Base-by-base conservation (phyloP, 1,284 basidiomycete species). In the Ganoderma sp. region DNA sequence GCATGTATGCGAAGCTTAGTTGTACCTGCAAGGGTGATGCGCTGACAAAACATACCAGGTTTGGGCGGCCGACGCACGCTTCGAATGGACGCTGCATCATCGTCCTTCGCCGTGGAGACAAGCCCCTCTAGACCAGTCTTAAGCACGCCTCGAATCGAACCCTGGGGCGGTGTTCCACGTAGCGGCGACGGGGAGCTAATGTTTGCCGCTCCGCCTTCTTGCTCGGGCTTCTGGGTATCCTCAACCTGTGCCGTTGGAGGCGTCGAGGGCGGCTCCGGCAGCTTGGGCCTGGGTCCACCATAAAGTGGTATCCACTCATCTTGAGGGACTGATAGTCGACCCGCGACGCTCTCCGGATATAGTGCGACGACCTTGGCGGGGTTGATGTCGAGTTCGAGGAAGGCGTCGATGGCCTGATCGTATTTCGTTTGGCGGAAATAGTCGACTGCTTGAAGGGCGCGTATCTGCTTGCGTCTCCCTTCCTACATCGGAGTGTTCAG, bases 341-440 rank as follows among this genome's bases (percentile, higher is more conserved):
- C 97, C 0, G 96, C 87, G 1, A 99, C 88, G 19, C 83, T 84
- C 59, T 92, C 86, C 0, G 96, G 94, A 78, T 94, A 99, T 4
- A 99, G 82, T 0, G 96, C 93, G 15, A 99, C 87, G 0, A 99
- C 94, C 76, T 97, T 95, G 2, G 96, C 95, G 0, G 97, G 97
- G 75, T 98, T 97, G 71, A 95, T 85, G 73, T 99, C 93, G 57
- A 97, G 88, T 54, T 92, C 88, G 62, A 97, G 88, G 78, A 99
- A 97, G 0, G 89, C 87, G 75, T 97, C 92, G 66, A 99, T 90
- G 0, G 97, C 97, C 17, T 84, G 81, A 69, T 93, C 89, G 73
- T 87, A 96, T 65, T 89, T 84, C 17, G 85, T 85, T 8, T 84
- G 81, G 3, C 87, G 86, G 79, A 97, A 96, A 65, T 92, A 86